These are phyloP conservation scores for Pseudogymnoascus sp. DNA, from an alignment of 2,329 filamentous ascomycete genomes.

Conservation along the genomic window DNA sequence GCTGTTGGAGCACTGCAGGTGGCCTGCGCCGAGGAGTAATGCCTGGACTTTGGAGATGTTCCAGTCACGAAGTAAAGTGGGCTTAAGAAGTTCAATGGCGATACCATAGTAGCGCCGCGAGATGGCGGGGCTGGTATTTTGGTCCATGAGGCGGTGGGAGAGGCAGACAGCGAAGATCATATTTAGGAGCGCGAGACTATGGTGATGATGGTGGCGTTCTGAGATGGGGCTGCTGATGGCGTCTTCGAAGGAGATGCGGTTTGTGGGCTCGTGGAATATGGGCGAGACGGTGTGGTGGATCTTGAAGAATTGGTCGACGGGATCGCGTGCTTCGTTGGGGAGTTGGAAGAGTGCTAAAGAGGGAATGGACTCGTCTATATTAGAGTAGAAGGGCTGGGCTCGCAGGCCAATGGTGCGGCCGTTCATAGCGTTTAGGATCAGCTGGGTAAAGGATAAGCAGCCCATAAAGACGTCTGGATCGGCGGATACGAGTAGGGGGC, in stretches of 20 bases:
- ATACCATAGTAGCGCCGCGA: no score
- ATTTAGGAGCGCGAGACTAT: neutral
- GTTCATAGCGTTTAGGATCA: slow-evolving; percentile 14
- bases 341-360: neutral
- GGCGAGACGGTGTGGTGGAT: neutral
- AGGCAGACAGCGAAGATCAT: slow-evolving; percentile 1
- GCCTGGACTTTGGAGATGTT: no score
- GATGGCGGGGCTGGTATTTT: no score
- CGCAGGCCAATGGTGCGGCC: neutral
- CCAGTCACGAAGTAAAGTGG: no score
- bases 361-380: no score
- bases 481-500: no score
- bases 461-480: no score
- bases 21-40: no score
- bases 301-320: neutral
- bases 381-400: no score
- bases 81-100: no score
- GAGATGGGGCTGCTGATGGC: neutral
- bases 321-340: neutral
- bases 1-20: no score
- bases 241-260: neutral
- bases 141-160: neutral
- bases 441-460: slow-evolving; percentile 8
- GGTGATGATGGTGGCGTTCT: neutral
- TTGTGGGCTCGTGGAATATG: slow-evolving; percentile 1